Conservation (phyloP, 164 flowering plant species). For the Macadamia integrifolia region DNA sequence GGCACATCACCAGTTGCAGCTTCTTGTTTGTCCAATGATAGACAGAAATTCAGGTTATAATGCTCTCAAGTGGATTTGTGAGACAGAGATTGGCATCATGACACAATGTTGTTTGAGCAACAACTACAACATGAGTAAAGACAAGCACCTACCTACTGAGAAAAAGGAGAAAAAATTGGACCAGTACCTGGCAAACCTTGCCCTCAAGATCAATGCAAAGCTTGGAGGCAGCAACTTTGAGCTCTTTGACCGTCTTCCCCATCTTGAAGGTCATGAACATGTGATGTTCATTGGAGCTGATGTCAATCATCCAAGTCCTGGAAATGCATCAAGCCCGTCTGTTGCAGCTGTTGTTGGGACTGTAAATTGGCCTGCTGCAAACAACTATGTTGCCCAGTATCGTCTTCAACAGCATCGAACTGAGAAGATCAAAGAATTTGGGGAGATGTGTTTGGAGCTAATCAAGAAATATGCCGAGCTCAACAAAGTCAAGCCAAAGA, state of each 20-base stretch:
- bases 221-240: conserved; percentile 86
- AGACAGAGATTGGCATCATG: conserved; percentile 73
- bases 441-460: conserved; percentile 65
- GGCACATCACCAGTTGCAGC: conserved; percentile 60
- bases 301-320: conserved; percentile 96
- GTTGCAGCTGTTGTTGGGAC: conserved; percentile 94
- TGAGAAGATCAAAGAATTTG: conserved; percentile 81
- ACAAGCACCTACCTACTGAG: conserved; percentile 32
- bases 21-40: conserved; percentile 85
- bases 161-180: too few species aligned
- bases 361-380: conserved; percentile 94
- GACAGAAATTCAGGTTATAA: conserved; percentile 86
- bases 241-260: conserved; percentile 67
- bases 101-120: conserved; percentile 72
- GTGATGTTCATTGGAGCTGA: conserved; percentile 96
- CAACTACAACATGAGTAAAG: conserved; percentile 52
- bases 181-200: conserved; percentile 65
- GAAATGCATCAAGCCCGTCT: conserved; percentile 83
- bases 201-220: conserved; percentile 93
- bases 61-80: conserved; percentile 88
- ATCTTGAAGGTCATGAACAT: conserved; percentile 51
- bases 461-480: conserved; percentile 60
- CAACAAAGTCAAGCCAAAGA: conserved; percentile 39
- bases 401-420: conserved; percentile 80
- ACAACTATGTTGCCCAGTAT: conserved; percentile 77